A percentile compares a stretch with the other conserved stretches of the same genome.
These are phyloP conservation scores for Ottelia alismoides DNA, from an alignment of 106 monocot genomes.

Conservation along the genomic window DNA sequence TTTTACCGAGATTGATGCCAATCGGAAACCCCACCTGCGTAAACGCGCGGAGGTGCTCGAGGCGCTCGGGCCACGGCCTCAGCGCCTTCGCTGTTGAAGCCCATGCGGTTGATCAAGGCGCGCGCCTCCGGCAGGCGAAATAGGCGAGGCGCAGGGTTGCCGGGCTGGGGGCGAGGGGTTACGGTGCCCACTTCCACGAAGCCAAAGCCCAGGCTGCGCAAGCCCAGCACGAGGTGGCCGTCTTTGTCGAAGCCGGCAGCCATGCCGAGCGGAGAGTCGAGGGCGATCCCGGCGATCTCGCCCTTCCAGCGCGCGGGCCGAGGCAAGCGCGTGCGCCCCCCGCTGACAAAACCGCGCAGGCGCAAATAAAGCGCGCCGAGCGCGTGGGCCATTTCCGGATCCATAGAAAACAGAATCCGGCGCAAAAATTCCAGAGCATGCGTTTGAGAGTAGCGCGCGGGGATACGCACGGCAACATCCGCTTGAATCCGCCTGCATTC, in stretches of 20 bases:
- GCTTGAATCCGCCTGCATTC: too few relatives aligned
- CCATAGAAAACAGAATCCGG: too few relatives aligned
- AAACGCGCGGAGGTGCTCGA: background rate
- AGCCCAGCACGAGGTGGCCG: background rate
- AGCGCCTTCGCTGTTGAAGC: background rate
- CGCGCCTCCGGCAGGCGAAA: background rate
- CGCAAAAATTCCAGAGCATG: too few relatives aligned
- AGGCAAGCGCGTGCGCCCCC: too few relatives aligned
- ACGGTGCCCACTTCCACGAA: background rate
- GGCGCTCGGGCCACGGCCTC: background rate
- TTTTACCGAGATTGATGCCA: background rate
- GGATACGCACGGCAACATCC: too few relatives aligned
- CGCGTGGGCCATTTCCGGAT: too few relatives aligned
- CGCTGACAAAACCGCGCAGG: too few relatives aligned
- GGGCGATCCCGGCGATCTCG: too few relatives aligned
- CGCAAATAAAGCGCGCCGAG: too few relatives aligned
- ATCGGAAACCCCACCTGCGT: background rate
- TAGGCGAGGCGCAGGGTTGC: background rate
- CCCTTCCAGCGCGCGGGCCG: too few relatives aligned
- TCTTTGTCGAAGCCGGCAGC: background rate
- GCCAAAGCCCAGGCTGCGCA: background rate
- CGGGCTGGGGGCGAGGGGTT: background rate
- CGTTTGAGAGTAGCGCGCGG: too few relatives aligned
- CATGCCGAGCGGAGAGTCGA: background rate
- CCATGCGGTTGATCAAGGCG: background rate